Evolutionary conservation across 2,329 filamentous ascomycete species (phyloP), one percentile per base, ranked within the genome.

Genomic region (Nemania diffusa): DNA sequence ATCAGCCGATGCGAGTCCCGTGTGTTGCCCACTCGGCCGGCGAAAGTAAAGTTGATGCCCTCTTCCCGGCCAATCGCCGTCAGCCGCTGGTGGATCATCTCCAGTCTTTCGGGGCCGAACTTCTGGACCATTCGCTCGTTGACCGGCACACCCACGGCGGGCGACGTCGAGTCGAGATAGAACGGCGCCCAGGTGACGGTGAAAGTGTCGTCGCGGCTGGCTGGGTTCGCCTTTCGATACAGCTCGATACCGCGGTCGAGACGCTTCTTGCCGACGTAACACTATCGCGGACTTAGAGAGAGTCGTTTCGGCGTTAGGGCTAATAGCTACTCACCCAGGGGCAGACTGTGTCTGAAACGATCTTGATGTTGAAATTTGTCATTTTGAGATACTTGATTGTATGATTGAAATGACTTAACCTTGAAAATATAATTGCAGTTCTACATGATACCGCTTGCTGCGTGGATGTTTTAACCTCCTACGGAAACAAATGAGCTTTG

Each of bases 311-410:
- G 34, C 26, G 24, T 56, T n/a, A 40, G 51, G 22, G 17, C 50
- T 24, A n/a, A 29, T 17, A 40, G 44, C 22, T 32, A 71, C 81
- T 70, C 72, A 83, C 81, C 77, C 83, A 86, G 4, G 92, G 91
- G 77, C 93, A 97, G 73, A 96, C 87, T 2, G 89, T 92, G 81
- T 97, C 94, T n/a, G 88, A 92, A 65, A 94, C 88, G 76, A 93
- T 87, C 66, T 90, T 88, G 79, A 97, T 91, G 69, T 88, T 87
- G 82, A 94, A 92, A 74, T 89, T 88, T 22, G 90, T 88, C 92
- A 94, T 94, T 56, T 40, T 73, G 65, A 20, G 22, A 24, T 34
- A 24, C 40, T 6, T n/a, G 15, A 27, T 32, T 57, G 15, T 37
- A 20, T 37, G 5, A 6, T 22, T 26, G 34, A 7, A 7, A n/a